These are phyloP conservation scores for Malassezia restricta DNA, from an alignment of 1,284 basidiomycete genomes.

Conservation along the genomic window DNA sequence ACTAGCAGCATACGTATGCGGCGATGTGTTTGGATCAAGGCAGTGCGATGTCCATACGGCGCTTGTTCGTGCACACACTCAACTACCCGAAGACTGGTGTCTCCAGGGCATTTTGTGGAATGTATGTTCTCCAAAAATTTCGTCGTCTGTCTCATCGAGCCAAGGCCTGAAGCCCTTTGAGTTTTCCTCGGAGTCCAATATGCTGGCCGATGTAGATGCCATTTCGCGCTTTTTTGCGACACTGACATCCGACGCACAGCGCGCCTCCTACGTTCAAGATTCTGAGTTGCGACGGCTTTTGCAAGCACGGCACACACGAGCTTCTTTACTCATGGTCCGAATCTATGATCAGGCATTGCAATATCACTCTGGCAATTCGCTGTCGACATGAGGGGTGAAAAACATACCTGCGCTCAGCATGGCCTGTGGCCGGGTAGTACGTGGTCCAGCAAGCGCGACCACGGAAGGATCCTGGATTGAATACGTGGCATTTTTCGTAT, in stretches of 20 bases:
- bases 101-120: conserved; percentile 87
- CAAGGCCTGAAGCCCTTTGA: not conserved
- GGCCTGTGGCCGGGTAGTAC: conserved; percentile 43
- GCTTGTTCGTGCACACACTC: conserved; percentile 49
- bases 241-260: not conserved
- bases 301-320: conserved; percentile 7
- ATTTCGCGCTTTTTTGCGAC: not conserved
- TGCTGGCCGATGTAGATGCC: conserved; percentile 4
- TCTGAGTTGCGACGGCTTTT: not conserved
- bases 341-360: not conserved
- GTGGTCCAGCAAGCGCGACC: conserved; percentile 41
- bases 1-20: conserved; percentile 45
- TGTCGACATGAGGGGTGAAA: not conserved
- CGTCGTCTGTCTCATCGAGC: not conserved
- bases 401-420: conserved; percentile 36
- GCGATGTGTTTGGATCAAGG: conserved; percentile 6
- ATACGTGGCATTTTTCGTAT: conserved; percentile 95
- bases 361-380: not conserved
- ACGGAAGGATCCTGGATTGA: conserved; percentile 67
- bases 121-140: not conserved
- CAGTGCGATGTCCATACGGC: conserved; percentile 7
- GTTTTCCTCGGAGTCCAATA: conserved; percentile 3
- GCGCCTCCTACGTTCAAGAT: not conserved
- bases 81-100: conserved; percentile 88
- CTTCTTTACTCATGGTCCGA: not conserved